phyloP scores from a whole-genome alignment of 2,329 filamentous ascomycete species.

The Xylaria sp. region DNA sequence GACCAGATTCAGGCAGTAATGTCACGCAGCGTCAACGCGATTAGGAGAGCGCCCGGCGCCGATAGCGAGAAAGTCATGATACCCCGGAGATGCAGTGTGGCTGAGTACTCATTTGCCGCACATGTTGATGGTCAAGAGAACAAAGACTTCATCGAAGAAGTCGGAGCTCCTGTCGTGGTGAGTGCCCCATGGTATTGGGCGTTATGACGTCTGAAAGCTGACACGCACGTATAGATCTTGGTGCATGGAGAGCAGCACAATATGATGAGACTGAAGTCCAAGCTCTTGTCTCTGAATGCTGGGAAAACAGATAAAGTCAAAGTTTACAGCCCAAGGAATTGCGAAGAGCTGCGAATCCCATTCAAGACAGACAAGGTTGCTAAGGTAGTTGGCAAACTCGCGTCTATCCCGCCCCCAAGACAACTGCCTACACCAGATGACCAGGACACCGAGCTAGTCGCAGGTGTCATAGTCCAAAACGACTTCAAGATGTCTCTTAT shows the following conservation, averaged over 20 bases:
- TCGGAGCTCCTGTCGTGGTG: slow-evolving; percentile 88
- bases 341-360: slow-evolving; percentile 90
- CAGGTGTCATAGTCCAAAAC: slow-evolving; percentile 92
- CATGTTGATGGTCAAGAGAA: slow-evolving; percentile 97
- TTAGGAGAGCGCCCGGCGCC: slow-evolving; percentile 63
- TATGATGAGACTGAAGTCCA: slow-evolving; percentile 96
- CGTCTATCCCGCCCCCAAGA: slow-evolving; percentile 72
- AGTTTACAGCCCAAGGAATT: slow-evolving; percentile 91
- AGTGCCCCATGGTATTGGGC: slow-evolving; percentile 43
- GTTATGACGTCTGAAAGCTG: slow-evolving; percentile 12
- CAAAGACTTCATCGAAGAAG: slow-evolving; percentile 93
- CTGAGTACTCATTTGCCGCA: slow-evolving; percentile 93
- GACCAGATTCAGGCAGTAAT: slow-evolving; percentile 95
- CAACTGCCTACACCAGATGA: slow-evolving; percentile 37
- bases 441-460: slow-evolving; percentile 62
- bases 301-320: slow-evolving; percentile 82
- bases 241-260: slow-evolving; percentile 98
- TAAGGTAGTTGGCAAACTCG: slow-evolving; percentile 93
- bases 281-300: slow-evolving; percentile 88
- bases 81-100: slow-evolving; percentile 86
- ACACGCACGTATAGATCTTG: slow-evolving; percentile 65
- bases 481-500: slow-evolving; percentile 97
- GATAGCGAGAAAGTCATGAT: slow-evolving; percentile 91
- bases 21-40: slow-evolving; percentile 68
- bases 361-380: slow-evolving; percentile 95